Base-by-base conservation (phyloP, 2,329 filamentous ascomycete genomes). In the Talaromyces sp. region DNA sequence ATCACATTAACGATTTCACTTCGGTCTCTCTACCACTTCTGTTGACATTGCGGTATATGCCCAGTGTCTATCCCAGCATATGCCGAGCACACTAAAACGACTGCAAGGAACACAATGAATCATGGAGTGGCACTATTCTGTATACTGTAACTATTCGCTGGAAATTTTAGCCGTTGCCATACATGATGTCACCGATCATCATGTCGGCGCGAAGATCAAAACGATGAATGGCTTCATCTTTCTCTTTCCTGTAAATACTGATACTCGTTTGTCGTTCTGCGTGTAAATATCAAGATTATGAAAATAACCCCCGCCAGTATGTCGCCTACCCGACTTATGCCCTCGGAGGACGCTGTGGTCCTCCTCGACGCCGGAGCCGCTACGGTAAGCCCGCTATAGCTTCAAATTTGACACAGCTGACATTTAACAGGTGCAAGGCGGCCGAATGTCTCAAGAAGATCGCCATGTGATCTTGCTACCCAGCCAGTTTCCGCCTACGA, bases 311-410 rank as follows among this genome's bases (percentile, higher is more conserved):
- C 37, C 9, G 7, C 12, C 48, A 59, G 68, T 18, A 67, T 70
- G 66, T 65, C 69, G 50, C 69, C 63, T 18, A 67, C 66, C 50
- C 58, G 9, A 55, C 55, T 68, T 58, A 70, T 71, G 70, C 66
- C 68, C 50, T 62, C 63, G 7, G 63, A 67, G 35, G 70, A 74
- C 46, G 59, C 69, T 8, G 55, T 73, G 25, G 64, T 70, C 40
- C 64, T 74, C 21, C 71, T 72, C 59, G 72, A 74, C 60, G 70
- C 68, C 23, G 72, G 72, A 58, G 68, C 67, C 58, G 71, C 71
- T 50, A 70, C 71, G 62, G 72, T 72, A 61, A 59, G 60, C 63
- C 2, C 40, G 33, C 23, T 25, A 42, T 5, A 25, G 16, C 31
- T 54, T 37, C 31, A 21, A 21, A 21, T 33, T 21, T 5, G 9